A percentile compares a stretch with the other conserved stretches of the same genome.
Conservation (phyloP, 306 rosid genomes). For the Vigna trinervia region DNA sequence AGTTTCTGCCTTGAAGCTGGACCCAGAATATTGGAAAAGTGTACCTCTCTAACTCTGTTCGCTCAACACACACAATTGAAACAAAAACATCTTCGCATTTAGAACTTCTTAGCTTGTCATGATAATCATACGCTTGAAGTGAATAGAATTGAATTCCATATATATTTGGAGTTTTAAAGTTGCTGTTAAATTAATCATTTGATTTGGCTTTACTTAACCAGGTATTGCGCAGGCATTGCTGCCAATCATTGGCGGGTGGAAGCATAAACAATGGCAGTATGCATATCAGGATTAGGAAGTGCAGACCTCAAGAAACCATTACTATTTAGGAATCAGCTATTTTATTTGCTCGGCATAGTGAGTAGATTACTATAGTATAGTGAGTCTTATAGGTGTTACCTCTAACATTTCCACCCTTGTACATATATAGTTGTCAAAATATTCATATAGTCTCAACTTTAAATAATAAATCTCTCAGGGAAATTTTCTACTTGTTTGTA, state of each 20-base stretch:
- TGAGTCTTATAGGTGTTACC: constrained; percentile 40
- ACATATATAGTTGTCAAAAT: constrained; percentile 38
- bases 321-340: constrained; percentile 50
- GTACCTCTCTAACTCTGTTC: constrained; percentile 44
- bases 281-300: constrained; percentile 72
- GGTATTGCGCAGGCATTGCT: constrained; percentile 81
- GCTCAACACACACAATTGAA: neutral
- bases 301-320: constrained; percentile 69
- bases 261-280: constrained; percentile 49
- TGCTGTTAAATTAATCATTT: constrained; percentile 33
- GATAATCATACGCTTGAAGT: neutral
- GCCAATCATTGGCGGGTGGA: constrained; percentile 67
- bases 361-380: constrained; percentile 8
- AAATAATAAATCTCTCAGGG: neutral
- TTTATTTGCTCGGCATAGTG: constrained; percentile 32
- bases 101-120: constrained; percentile 1
- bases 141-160: constrained; percentile 19
- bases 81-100: neutral
- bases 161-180: constrained; percentile 6
- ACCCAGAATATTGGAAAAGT: constrained; percentile 65
- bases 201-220: constrained; percentile 54
- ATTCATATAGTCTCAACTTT: constrained; percentile 20
- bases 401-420: constrained; percentile 42
- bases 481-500: constrained; percentile 12
- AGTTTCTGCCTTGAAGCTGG: constrained; percentile 75